Evolutionary conservation across 208 protist genomes (phyloP).

Genomic region (Acanthamoeba quina): DNA sequence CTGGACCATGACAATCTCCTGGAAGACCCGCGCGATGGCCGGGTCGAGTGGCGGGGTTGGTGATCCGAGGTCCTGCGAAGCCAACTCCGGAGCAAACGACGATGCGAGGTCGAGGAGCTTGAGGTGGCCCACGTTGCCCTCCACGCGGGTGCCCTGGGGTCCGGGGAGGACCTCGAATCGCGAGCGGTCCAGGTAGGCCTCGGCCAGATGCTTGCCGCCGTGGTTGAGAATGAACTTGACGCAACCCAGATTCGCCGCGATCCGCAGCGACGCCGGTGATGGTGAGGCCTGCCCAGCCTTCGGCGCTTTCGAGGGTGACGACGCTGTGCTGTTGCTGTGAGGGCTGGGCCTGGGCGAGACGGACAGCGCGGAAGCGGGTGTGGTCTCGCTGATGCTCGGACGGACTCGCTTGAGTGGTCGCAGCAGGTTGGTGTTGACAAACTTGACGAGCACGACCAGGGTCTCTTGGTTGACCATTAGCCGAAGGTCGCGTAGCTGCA

Average conservation of each 20-base stretch:
- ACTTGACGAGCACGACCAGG: constrained; percentile 45
- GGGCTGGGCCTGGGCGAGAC: neutral
- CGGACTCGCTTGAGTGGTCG: neutral
- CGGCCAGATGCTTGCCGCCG: constrained; percentile 2
- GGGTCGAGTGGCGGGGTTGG: neutral
- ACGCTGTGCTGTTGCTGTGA: neutral
- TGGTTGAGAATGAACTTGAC: constrained; percentile 59
- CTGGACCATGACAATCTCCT: constrained; percentile 20
- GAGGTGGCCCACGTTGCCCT: constrained; percentile 48
- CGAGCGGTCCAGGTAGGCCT: constrained; percentile 41
- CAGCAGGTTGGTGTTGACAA: constrained; percentile 45
- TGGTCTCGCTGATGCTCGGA: neutral
- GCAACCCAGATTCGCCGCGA: constrained; percentile 2
- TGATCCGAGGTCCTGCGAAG: neutral
- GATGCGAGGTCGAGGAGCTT: constrained; percentile 26
- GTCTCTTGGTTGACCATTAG: constrained; percentile 65
- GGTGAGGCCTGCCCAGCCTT: neutral
- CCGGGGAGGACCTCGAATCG: neutral
- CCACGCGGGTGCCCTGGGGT: neutral
- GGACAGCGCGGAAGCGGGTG: neutral
- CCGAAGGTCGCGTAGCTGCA: constrained; percentile 30
- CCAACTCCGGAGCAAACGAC: neutral
- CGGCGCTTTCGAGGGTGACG: neutral
- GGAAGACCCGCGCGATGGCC: neutral
- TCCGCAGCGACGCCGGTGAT: neutral